phyloP scores from a whole-genome alignment of 2,329 filamentous ascomycete species.

The Fusarium sp. region DNA sequence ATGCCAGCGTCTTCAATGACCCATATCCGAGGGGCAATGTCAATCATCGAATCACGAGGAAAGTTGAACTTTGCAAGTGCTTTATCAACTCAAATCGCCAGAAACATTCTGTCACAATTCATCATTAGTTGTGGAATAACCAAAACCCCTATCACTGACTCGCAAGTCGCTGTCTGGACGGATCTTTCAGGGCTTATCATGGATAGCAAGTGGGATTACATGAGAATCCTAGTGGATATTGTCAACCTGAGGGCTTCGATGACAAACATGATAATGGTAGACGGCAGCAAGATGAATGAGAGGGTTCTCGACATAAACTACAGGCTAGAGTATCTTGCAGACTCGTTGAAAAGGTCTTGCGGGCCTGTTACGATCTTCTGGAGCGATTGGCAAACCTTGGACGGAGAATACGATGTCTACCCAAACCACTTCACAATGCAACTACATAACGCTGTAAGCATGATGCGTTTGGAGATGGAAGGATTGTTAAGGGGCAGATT shows the following conservation, averaged over 20 bases:
- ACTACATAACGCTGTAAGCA: background rate
- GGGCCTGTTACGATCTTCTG: background rate
- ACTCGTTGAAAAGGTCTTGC: background rate
- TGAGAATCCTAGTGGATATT: background rate
- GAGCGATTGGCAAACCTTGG: background rate
- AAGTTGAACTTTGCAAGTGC: background rate
- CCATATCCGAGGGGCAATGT: background rate
- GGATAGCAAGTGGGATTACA: background rate
- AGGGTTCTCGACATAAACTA: background rate
- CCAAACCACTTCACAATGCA: background rate
- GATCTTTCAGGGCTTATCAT: background rate
- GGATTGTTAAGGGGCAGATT: background rate
- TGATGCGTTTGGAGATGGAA: background rate
- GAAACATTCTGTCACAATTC: background rate
- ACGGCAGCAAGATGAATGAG: background rate
- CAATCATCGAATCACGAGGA: background rate
- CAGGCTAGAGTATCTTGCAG: background rate
- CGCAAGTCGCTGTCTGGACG: background rate
- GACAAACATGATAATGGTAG: background rate
- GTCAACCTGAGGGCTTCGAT: background rate
- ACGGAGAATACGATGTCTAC: background rate
- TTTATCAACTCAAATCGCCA: background rate
- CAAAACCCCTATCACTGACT: background rate
- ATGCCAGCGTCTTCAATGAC: background rate
- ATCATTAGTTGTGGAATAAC: background rate